phyloP scores from a whole-genome alignment of 495 filamentous ascomycete species.

The Neurospora pannonica region DNA sequence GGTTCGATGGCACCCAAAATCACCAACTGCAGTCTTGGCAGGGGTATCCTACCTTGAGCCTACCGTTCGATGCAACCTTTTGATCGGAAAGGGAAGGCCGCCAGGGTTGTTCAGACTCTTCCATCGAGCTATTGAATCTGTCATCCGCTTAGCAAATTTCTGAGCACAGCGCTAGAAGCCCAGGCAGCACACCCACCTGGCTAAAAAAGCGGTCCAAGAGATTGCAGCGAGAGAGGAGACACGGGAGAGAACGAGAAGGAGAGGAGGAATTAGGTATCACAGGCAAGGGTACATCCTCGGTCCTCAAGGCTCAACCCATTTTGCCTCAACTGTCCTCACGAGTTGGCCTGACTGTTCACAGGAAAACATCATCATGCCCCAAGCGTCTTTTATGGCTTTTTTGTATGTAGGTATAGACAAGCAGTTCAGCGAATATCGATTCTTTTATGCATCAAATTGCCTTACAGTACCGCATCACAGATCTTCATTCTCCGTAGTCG shows the following conservation, averaged over 20 bases:
- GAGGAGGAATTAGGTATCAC: not conserved
- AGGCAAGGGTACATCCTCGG: not conserved
- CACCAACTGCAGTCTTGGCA: not conserved
- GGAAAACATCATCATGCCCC: not conserved
- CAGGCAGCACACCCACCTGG: not conserved
- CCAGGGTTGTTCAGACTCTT: not conserved
- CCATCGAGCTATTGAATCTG: not conserved
- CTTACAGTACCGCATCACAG: not conserved
- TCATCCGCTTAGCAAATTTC: not conserved
- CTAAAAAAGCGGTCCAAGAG: not conserved
- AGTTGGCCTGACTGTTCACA: not conserved
- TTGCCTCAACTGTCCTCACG: not conserved
- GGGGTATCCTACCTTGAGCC: not conserved
- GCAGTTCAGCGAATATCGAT: not conserved
- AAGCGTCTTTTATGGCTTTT: not conserved
- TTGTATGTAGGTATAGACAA: not conserved
- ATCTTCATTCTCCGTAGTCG: not conserved
- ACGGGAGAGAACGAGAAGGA: not conserved
- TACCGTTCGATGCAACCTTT: not conserved
- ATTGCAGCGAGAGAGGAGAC: not conserved
- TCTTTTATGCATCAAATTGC: not conserved
- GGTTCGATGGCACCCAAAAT: not conserved
- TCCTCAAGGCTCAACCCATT: not conserved
- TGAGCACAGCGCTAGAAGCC: not conserved
- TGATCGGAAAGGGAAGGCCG: not conserved